These are phyloP conservation scores for Colletotrichum sp. DNA, from an alignment of 2,329 filamentous ascomycete species.

Conservation along the genomic window DNA sequence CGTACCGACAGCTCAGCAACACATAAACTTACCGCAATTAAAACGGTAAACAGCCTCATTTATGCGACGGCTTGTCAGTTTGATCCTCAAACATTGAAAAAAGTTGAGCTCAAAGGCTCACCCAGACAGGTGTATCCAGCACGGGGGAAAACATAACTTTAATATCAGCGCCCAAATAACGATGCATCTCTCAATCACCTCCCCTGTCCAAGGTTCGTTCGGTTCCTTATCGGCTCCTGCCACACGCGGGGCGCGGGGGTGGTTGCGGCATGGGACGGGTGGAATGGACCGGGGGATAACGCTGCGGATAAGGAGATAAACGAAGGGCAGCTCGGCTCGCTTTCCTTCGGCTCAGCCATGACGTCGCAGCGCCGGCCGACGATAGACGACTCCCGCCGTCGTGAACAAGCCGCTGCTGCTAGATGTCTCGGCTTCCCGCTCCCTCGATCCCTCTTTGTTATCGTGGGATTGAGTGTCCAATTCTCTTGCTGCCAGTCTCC, in stretches of 20 bases:
- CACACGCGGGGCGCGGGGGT: neutral
- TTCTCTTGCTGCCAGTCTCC: neutral
- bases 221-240: neutral
- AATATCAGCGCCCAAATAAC: neutral
- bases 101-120: neutral
- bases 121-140: neutral
- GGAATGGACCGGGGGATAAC: neutral
- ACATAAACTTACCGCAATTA: neutral
- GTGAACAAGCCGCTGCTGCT: neutral
- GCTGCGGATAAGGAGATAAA: neutral
- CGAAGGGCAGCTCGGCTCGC: neutral
- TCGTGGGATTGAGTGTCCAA: neutral
- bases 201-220: neutral
- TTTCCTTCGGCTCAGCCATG: slow-evolving; percentile 41
- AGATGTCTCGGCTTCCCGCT: slow-evolving; percentile 8
- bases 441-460: neutral
- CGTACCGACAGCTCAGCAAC: neutral
- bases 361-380: slow-evolving; percentile 23
- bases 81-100: neutral
- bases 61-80: neutral
- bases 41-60: neutral
- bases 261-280: neutral
- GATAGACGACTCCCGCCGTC: slow-evolving; percentile 12
- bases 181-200: neutral
- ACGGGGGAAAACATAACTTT: slow-evolving; percentile 14